Base-by-base conservation (phyloP, 2,329 filamentous ascomycete species). In the Geoglossum cookeanum region DNA sequence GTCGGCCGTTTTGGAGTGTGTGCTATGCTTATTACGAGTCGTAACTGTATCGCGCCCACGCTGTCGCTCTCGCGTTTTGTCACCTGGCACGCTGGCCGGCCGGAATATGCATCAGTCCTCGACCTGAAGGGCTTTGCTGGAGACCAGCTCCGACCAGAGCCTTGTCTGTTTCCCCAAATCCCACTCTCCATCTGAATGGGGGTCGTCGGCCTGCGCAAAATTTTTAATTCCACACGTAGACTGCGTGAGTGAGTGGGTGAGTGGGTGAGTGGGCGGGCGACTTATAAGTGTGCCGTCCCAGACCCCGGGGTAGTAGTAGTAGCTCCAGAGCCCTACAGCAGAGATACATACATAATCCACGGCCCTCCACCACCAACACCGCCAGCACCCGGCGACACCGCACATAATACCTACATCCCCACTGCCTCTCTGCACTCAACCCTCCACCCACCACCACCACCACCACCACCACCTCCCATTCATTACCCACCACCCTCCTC, bases 231-330 rank as follows among this genome's bases (percentile, higher is more conserved):
- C 27, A 7, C 48, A 33, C 11, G n/a, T n/a, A 30, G 32, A 32
- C 17, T 22, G 22, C 22, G 22, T 22, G 22, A 22, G 22, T 22
- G 22, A 22, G 22, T 22, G 22, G 22, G 22, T 22, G 22, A 22
- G 22, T 22, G 22, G 22, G 22, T 52, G 48, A 15, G 48, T 33
- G 3, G 27, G 13, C 15, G 48, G 48, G 15, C 15, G 29, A 32
- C 48, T 33, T 52, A 52, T 52, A 52, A 52, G 48, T 52, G 22
- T 42, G 39, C 39, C 48, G 29, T 52, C 48, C 48, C 48, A 52
- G 13, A 22, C 27, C 48, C 48, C 1, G 48, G 48, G n/a, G n/a
- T n/a, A n/a, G n/a, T n/a, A n/a, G 48, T 22, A 22, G 47, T 52
- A 52, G 48, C 48, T 52, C 48, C 27, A 17, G 48, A 52, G 48